phyloP scores from a whole-genome alignment of 257 asterid species.

The Primulina tabacum region DNA sequence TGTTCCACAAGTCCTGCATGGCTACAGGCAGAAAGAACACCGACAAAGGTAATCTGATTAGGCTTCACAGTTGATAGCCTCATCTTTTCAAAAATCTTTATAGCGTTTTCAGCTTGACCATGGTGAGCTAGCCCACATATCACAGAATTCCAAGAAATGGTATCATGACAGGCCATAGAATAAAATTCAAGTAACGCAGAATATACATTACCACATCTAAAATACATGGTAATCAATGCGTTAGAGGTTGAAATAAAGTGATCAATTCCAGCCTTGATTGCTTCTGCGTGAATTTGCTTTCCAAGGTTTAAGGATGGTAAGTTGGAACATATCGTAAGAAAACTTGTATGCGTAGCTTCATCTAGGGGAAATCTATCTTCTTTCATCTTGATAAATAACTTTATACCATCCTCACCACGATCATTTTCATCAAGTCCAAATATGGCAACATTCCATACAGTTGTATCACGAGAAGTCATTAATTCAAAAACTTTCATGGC shows the following conservation, averaged over 20 bases:
- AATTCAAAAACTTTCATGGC: slow-evolving; percentile 38
- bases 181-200: slow-evolving; percentile 46
- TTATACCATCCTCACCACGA: slow-evolving; percentile 47
- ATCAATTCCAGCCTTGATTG: slow-evolving; percentile 45
- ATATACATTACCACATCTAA: slow-evolving; percentile 53
- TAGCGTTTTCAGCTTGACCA: slow-evolving; percentile 48
- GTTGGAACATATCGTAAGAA: slow-evolving; percentile 50
- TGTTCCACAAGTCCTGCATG: slow-evolving; percentile 54
- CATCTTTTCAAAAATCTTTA: slow-evolving; percentile 52
- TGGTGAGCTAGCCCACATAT: slow-evolving; percentile 67
- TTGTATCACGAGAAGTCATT: slow-evolving; percentile 50
- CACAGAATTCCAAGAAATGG: slow-evolving; percentile 64
- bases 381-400: slow-evolving; percentile 49
- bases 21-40: slow-evolving; percentile 65
- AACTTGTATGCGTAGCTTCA: slow-evolving; percentile 59
- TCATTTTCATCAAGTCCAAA: slow-evolving; percentile 57
- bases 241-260: slow-evolving; percentile 42
- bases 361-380: slow-evolving; percentile 35
- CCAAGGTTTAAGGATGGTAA: slow-evolving; percentile 61
- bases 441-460: slow-evolving; percentile 53
- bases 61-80: slow-evolving; percentile 42
- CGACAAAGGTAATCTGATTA: slow-evolving; percentile 51
- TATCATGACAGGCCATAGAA: slow-evolving; percentile 39
- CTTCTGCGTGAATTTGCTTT: slow-evolving; percentile 54
- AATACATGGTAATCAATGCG: slow-evolving; percentile 57